Conservation (phyloP, 2,329 filamentous ascomycete species). For the Ascochyta koolunga region DNA sequence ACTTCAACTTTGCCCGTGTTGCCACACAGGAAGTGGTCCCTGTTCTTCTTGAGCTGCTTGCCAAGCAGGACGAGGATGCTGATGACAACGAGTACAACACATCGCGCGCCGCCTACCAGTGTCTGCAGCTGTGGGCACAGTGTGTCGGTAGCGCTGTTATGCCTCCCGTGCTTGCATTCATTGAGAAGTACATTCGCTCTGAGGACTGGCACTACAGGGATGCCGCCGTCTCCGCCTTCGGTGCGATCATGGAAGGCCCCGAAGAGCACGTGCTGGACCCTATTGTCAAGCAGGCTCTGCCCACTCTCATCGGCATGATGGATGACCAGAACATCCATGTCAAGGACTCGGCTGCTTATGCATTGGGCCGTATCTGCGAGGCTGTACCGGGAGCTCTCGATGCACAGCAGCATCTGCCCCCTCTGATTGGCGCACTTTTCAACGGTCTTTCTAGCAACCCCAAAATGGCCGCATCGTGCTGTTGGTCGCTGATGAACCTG, state of each 20-base stretch:
- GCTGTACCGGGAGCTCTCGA: slow-evolving; percentile 92
- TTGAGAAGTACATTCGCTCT: slow-evolving; percentile 85
- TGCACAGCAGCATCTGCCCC: slow-evolving; percentile 78
- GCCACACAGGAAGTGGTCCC: slow-evolving; percentile 94
- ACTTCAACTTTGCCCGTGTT: slow-evolving; percentile 94
- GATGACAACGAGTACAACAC: slow-evolving; percentile 97
- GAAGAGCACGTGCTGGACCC: slow-evolving; percentile 91
- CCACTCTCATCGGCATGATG: slow-evolving; percentile 91
- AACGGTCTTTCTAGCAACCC: slow-evolving; percentile 85
- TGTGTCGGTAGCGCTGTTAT: slow-evolving; percentile 86
- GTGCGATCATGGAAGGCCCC: slow-evolving; percentile 97
- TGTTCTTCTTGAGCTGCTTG: slow-evolving; percentile 84
- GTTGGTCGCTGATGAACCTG: slow-evolving; percentile 98
- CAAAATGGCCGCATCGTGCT: slow-evolving; percentile 98
- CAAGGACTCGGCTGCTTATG: slow-evolving; percentile 94
- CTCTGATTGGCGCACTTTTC: slow-evolving; percentile 87
- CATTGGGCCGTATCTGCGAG: slow-evolving; percentile 94
- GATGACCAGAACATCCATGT: slow-evolving; percentile 88
- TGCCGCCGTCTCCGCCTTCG: slow-evolving; percentile 95
- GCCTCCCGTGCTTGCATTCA: slow-evolving; percentile 83
- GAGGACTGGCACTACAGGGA: slow-evolving; percentile 96
- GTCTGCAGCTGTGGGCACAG: slow-evolving; percentile 92
- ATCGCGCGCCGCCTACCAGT: slow-evolving; percentile 93
- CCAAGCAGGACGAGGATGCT: slow-evolving; percentile 97
- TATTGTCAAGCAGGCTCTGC: slow-evolving; percentile 92